Base-by-base conservation (phyloP, 495 filamentous ascomycete genomes). In the Hypoxylon fragiforme region DNA sequence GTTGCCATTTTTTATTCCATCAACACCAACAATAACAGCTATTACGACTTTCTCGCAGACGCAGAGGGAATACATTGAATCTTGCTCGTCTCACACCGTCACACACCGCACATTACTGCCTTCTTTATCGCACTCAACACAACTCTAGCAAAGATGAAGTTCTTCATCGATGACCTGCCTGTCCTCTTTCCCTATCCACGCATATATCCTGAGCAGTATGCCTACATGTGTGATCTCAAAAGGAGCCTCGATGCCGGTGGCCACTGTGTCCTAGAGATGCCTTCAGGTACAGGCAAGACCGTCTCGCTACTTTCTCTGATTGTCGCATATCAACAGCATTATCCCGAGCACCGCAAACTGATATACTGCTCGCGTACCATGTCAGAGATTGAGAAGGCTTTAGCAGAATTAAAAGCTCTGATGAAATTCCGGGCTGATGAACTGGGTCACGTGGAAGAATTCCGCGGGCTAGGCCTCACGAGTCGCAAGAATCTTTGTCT, bases 241-340 rank as follows among this genome's bases (percentile, higher is more conserved):
- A 87, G 83, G 69, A 97, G 92, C 20, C 86, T 99, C 66, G 94
- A 97, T 79, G 89, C 85, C 20, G 87, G 87, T 50, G 95, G 95
- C 53, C 90, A 97, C 75, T 95, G 91, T 73, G 92, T 99, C n/a
- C 76, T 99, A 65, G 94, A 99, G 74, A 99, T 99, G 94, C 94
- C 94, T 76, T 99, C 94, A 46, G 94, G 94, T n/a, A 99, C 94
- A 20, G 94, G 94, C 41, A 99, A 99, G 77, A 99, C 94, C 0
- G 88, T 99, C 15, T 96, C 94, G 1, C 78, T 99, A 0, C 78
- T 99, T 18, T 96, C 94, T 0, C 79, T 99, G 58, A 99, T 99
- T 58, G 85, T 99, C 39, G 91, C 94, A 41, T 97, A 97, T 63
- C 95, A 97, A 69, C 86, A 90, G 66, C 86, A 91, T 65, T 91